phyloP scores from a whole-genome alignment of 2,329 filamentous ascomycete species.

The Fusarium brachygibbosum region DNA sequence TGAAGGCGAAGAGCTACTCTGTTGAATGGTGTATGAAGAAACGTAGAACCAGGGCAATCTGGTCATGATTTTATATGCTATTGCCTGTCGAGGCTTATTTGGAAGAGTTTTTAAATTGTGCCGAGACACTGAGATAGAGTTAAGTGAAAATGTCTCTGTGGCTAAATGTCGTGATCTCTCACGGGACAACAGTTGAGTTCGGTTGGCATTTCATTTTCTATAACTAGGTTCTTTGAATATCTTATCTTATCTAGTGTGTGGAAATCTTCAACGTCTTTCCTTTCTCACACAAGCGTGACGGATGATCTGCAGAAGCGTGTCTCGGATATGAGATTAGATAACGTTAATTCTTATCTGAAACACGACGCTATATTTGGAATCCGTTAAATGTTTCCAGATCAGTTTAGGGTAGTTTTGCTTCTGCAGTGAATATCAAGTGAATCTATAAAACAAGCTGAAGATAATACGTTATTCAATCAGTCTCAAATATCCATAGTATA shows the following conservation, averaged over 20 bases:
- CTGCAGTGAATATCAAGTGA: neutral
- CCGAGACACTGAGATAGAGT: too few species aligned
- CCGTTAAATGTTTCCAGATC: too few species aligned
- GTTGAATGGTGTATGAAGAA: too few species aligned
- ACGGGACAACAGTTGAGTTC: neutral
- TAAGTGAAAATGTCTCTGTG: too few species aligned
- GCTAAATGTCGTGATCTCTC: neutral
- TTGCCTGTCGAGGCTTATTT: too few species aligned
- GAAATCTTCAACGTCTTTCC: neutral
- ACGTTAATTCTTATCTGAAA: neutral
- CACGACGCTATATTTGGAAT: neutral
- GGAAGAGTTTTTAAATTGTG: too few species aligned
- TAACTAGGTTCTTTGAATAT: neutral
- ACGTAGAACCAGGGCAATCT: too few species aligned
- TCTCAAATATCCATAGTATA: too few species aligned
- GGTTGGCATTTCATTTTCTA: neutral
- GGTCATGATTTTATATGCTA: too few species aligned
- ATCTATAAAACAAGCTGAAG: too few species aligned
- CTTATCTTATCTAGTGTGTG: neutral
- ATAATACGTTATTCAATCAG: too few species aligned
- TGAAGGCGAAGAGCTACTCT: neutral
- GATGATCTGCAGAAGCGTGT: neutral
- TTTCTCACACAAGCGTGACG: neutral
- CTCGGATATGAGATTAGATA: neutral
- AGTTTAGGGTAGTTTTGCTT: neutral